Base-by-base conservation (phyloP, 345 rosid genomes). In the Bruguiera gymnorhiza region DNA sequence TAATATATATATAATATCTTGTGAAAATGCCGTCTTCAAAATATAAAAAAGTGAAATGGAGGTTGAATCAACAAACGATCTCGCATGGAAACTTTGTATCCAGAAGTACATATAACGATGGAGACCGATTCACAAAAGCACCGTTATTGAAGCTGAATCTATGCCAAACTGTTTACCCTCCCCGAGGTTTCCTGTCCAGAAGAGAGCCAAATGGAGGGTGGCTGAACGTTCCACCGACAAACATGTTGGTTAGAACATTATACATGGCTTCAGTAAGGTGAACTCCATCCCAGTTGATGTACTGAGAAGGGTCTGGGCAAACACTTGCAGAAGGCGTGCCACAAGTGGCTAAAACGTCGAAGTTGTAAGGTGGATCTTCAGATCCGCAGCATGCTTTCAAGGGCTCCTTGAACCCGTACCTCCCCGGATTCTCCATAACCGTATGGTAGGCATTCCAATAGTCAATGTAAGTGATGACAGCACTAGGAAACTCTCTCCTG, bases 261-360 rank as follows among this genome's bases (percentile, higher is more conserved):
- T 94, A 91, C 97, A 86, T 88, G 6, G 83, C 95, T 65, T 94
- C 99, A 1, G 99, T 92, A 65, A 92, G 86, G 66, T 95, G 99
- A 72, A 95, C 99, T 60, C 99, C 99, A 26, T 95, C 99, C 99
- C 99, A 95, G 56, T 95, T 95, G 57, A 91, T 85, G 74, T 88
- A 84, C 53, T 77, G 80, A 23, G 78, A 65, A 60, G 96, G 96
- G 21, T 84, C 73, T 4, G 73, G 65, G 65, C 97, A 91, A 1
- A 68, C 79, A 1, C 66, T 80, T 1, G 86, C 70, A 15, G 74
- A 24, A 70, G 85, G 79, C 21, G 79, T 31, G 9, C 99, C 97
- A 54, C 97, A 94, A 1, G 88, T 80, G 27, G 65, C 73, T 20
- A 86, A 82, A 60, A 72, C 86, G 10, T 51, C 59, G 62, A 85